A percentile compares a stretch with the other conserved stretches of the same genome.
Evolutionary conservation across 805 yeast species (phyloP).

Genomic region (Metschnikowia similis): DNA sequence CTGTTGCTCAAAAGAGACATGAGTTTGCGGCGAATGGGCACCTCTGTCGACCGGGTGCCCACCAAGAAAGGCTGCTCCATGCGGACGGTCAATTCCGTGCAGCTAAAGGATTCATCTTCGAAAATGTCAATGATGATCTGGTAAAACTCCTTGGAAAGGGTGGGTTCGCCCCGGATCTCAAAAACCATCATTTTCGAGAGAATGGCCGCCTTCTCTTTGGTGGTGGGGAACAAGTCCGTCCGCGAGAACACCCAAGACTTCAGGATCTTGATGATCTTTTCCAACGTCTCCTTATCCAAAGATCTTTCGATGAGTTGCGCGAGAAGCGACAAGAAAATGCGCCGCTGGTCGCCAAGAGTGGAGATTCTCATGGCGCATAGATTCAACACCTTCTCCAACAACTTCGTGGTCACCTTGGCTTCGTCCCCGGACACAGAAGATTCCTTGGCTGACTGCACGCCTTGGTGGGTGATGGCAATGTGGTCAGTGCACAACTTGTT

Average conservation of each 20-base stretch:
- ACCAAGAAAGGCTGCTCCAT: conserved; percentile 96
- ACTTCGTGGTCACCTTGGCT: conserved; percentile 71
- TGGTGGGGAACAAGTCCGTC: conserved; percentile 83
- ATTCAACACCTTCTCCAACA: conserved; percentile 71
- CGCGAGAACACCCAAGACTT: conserved; percentile 87
- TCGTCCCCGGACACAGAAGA: conserved; percentile 54
- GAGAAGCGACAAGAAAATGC: conserved; percentile 77
- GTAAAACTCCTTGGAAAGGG: conserved; percentile 72
- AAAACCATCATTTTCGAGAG: conserved; percentile 90
- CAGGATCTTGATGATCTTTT: conserved; percentile 71
- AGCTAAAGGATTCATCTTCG: conserved; percentile 68
- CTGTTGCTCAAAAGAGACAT: conserved; percentile 77
- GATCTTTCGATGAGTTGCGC: conserved; percentile 91
- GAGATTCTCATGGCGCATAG: conserved; percentile 79
- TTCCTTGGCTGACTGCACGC: conserved; percentile 29
- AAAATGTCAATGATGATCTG: conserved; percentile 84
- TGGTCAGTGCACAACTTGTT: conserved; percentile 89
- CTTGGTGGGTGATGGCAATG: conserved; percentile 56
- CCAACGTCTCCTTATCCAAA: conserved; percentile 67
- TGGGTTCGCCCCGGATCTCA: conserved; percentile 81
- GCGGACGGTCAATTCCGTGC: conserved; percentile 86
- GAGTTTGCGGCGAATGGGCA: conserved; percentile 65
- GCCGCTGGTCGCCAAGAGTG: conserved; percentile 86
- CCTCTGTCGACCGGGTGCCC: conserved; percentile 83
- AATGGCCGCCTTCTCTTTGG: conserved; percentile 93